Evolutionary conservation across 768 basidiomycete genomes (phyloP).

Genomic region (Rhodosporidiobolus odoratus): DNA sequence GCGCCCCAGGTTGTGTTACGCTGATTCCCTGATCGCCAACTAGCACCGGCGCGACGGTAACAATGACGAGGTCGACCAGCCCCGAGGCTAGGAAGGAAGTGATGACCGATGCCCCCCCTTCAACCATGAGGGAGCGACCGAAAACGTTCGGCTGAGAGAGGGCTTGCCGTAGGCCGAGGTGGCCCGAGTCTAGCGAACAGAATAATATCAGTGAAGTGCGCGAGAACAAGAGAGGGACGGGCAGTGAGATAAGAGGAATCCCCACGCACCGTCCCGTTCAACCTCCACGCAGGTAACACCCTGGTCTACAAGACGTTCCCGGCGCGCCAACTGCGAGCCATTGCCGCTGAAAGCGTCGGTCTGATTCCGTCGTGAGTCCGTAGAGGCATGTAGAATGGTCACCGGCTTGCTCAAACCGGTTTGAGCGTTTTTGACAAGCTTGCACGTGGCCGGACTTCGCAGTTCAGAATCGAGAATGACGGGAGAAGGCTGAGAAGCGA

Average conservation of each 20-base stretch:
- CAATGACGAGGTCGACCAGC: conserved; percentile 65
- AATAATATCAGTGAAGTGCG: conserved; percentile 2
- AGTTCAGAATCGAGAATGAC: conserved; percentile 74
- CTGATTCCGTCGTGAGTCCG: not conserved
- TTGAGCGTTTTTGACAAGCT: conserved; percentile 63
- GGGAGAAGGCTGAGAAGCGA: conserved; percentile 60
- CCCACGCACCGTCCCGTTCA: not conserved
- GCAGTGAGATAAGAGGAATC: not conserved
- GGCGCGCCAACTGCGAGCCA: not conserved
- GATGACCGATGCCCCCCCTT: conserved; percentile 84
- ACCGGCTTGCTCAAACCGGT: conserved; percentile 64
- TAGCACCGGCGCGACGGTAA: conserved; percentile 80
- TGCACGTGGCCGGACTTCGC: conserved; percentile 62
- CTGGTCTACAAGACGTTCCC: not conserved
- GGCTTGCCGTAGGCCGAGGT: not conserved
- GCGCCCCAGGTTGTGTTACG: not conserved
- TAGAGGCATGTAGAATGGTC: conserved; percentile 54
- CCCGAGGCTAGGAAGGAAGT: conserved; percentile 57
- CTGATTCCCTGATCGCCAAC: conserved; percentile 55
- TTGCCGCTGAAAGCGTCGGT: not conserved
- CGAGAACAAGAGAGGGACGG: not conserved
- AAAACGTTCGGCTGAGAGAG: not conserved
- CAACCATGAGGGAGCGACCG: conserved; percentile 73
- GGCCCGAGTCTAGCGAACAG: not conserved
- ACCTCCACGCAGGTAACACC: not conserved